Evolutionary conservation across 2,329 filamentous ascomycete genomes (phyloP).

Genomic region (Diplodia mutila): DNA sequence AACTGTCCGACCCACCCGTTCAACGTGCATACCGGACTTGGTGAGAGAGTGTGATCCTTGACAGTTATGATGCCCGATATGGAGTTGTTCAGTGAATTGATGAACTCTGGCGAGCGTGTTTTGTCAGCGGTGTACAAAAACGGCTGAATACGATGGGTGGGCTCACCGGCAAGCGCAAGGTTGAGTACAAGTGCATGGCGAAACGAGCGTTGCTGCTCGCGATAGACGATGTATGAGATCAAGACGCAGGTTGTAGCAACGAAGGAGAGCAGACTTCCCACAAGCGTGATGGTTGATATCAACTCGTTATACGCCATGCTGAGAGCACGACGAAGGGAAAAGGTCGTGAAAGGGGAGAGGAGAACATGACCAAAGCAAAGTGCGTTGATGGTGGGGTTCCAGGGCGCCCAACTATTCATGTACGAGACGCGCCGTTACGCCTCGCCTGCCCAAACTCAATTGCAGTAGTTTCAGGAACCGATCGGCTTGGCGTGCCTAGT

Average conservation of each 20-base stretch:
- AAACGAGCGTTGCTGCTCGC: conserved; percentile 31
- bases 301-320: conserved; percentile 14
- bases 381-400: background rate
- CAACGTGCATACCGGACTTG: conserved; percentile 44
- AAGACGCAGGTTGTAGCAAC: conserved; percentile 30
- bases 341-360: background rate
- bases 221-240: conserved; percentile 30
- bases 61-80: conserved; percentile 47
- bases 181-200: conserved; percentile 34
- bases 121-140: background rate
- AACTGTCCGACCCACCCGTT: conserved; percentile 54
- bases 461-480: conserved; percentile 7
- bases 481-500: background rate
- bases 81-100: conserved; percentile 50
- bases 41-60: conserved; percentile 32
- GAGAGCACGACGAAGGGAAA: background rate
- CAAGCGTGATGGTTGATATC: conserved; percentile 29
- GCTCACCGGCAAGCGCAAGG: conserved; percentile 32
- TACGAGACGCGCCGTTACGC: conserved; percentile 13
- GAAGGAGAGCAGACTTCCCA: conserved; percentile 33
- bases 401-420: background rate
- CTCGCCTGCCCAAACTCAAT: background rate
- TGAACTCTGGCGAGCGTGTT: conserved; percentile 42
- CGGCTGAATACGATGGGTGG: background rate
- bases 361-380: background rate